phyloP scores from a whole-genome alignment of 495 filamentous ascomycete genomes.

The Margaritispora aquatica region DNA sequence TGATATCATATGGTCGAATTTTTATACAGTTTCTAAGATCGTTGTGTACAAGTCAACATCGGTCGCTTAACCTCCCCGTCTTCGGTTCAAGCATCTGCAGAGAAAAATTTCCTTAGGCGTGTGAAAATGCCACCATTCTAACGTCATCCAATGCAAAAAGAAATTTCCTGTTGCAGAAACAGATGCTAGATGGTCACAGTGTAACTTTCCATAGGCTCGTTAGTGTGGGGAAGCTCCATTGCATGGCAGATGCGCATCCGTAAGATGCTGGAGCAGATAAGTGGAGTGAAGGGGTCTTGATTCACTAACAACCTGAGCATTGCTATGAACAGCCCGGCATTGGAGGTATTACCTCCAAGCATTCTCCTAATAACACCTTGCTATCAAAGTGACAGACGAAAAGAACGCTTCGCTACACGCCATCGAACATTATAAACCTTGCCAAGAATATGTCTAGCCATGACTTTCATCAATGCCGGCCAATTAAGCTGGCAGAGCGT shows the following conservation, averaged over 20 bases:
- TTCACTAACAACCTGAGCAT: constrained; percentile 19
- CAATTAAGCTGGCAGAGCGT: constrained; percentile 10
- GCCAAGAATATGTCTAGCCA: constrained; percentile 15
- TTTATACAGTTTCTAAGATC: background rate
- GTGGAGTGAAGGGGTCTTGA: constrained; percentile 12
- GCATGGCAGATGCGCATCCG: background rate
- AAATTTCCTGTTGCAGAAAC: constrained; percentile 17
- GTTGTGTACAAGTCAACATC: background rate
- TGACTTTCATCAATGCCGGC: constrained; percentile 8
- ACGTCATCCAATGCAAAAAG: constrained; percentile 3
- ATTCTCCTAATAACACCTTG: constrained; percentile 16
- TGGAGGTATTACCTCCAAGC: constrained; percentile 18
- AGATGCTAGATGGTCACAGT: background rate
- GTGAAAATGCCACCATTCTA: background rate
- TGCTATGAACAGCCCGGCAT: constrained; percentile 14
- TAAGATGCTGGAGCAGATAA: constrained; percentile 7
- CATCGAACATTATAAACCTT: constrained; percentile 16
- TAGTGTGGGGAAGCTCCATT: constrained; percentile 4
- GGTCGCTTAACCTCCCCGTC: background rate
- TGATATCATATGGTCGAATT: background rate
- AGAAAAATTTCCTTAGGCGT: background rate
- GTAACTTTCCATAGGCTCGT: constrained; percentile 1
- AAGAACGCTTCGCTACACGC: constrained; percentile 10
- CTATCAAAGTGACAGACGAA: constrained; percentile 22
- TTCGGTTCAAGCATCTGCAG: background rate